Evolutionary conservation across 2,329 filamentous ascomycete species (phyloP), one percentile per base, ranked within the genome.

Genomic region (Neurospora sp.): DNA sequence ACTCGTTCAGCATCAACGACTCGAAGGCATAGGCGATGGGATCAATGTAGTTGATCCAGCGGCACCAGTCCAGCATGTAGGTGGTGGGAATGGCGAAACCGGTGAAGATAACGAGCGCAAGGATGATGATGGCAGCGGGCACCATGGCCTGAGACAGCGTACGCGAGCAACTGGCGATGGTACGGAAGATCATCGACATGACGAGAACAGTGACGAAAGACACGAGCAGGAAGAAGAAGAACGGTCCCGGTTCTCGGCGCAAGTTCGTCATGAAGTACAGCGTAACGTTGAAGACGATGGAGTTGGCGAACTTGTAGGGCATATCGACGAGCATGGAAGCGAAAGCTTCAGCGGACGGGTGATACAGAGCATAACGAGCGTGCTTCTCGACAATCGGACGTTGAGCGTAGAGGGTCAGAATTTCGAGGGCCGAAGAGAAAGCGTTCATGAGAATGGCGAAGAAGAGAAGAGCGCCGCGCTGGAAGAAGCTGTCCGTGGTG

Each of bases 381-480:
- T 97, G 94, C 78, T 97, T 97, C 78, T 97, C 93, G 71, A 97
- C 92, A 75, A 97, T 97, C 1, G 92, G 91, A 43, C 94, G 90
- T 86, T 97, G 93, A 2, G 92, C 88, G 77, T 96, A 97, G 4
- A 97, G 85, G 0, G 92, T 93, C 40, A 96, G 80, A 77, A 97
- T 96, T 84, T 96, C 92, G 46, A 96, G 85, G 69, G 91, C 91
- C 77, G 88, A 91, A 72, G 89, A 86, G 76, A 96, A 96, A 66
- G 92, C 92, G 79, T 96, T 96, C 83, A 96, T 89, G 71, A 97
- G 83, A 76, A 93, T 89, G 74, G 92, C 92, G 77, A 97, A 96
- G 87, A 97, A 97, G 68, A 97, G 83, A 33, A 97, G 84, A 65
- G 91, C 89, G 73, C 91, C 92, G 72, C 93, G 88, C 75, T 88